These are phyloP conservation scores for Epichloe uncinata DNA, from an alignment of 2,329 filamentous ascomycete genomes.

Conservation along the genomic window DNA sequence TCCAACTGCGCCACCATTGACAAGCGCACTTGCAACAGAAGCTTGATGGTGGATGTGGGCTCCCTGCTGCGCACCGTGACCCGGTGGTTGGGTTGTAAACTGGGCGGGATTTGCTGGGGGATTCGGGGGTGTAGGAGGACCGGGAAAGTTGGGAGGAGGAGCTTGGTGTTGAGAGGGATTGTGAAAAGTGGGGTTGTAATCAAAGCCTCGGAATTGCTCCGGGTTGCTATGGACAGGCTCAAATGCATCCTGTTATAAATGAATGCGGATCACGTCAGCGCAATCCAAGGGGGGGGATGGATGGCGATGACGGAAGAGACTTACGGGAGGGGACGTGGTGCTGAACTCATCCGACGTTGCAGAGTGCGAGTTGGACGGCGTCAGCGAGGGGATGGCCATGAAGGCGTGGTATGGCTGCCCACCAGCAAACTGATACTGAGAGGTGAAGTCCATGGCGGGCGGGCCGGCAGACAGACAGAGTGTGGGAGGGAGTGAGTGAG, in stretches of 20 bases:
- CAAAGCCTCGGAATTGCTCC: constrained; percentile 36
- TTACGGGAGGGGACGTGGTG: constrained; percentile 5
- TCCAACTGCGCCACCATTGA: constrained; percentile 10
- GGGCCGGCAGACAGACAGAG: not conserved
- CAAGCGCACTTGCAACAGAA: constrained; percentile 10
- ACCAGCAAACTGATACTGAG: constrained; percentile 32
- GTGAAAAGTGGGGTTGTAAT: constrained; percentile 27
- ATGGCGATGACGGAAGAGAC: not conserved
- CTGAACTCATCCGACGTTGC: constrained; percentile 4
- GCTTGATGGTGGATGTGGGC: constrained; percentile 15
- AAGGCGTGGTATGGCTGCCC: constrained; percentile 40
- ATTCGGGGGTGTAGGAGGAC: constrained; percentile 43
- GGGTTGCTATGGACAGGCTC: constrained; percentile 29
- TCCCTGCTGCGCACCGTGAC: constrained; percentile 12
- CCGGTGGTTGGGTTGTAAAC: constrained; percentile 14
- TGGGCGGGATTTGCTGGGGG: constrained; percentile 33
- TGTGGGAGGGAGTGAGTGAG: not conserved
- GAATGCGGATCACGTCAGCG: not conserved
- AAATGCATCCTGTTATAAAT: constrained; percentile 36
- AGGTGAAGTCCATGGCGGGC: constrained; percentile 37
- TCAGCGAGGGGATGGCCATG: constrained; percentile 38
- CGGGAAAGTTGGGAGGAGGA: constrained; percentile 20
- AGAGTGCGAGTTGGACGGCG: constrained; percentile 26
- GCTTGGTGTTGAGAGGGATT: constrained; percentile 12
- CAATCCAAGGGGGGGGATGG: not conserved